phyloP scores from a whole-genome alignment of 2,329 filamentous ascomycete species.

The Didymella pinodella region DNA sequence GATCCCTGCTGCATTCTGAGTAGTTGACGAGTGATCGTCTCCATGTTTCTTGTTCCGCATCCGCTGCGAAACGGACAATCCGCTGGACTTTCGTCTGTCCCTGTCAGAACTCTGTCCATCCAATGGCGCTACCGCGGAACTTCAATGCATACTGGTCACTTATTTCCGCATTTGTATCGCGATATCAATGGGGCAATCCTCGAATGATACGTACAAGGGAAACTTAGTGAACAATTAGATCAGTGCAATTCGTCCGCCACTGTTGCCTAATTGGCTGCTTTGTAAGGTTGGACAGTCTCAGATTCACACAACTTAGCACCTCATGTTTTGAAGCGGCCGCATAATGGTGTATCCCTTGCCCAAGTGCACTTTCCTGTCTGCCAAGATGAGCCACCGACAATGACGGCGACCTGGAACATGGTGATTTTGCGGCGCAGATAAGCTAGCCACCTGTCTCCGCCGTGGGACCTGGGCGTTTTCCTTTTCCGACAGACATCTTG shows the following conservation, averaged over 20 bases:
- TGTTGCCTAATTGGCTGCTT: slow-evolving; percentile 10
- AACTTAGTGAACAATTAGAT: neutral
- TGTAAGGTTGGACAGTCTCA: slow-evolving; percentile 9
- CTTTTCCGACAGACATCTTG: slow-evolving; percentile 18
- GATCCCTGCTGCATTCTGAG: slow-evolving; percentile 29
- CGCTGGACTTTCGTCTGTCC: slow-evolving; percentile 16
- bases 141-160: slow-evolving; percentile 4
- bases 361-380: slow-evolving; percentile 6
- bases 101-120: slow-evolving; percentile 8
- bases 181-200: slow-evolving; percentile 8
- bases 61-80: slow-evolving; percentile 29
- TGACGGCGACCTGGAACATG: slow-evolving; percentile 18
- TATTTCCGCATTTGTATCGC: slow-evolving; percentile 7
- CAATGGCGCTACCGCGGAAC: slow-evolving; percentile 10
- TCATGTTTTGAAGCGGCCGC: slow-evolving; percentile 7
- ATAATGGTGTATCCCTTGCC: slow-evolving; percentile 4
- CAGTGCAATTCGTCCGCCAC: slow-evolving; percentile 7
- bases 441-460: slow-evolving; percentile 18
- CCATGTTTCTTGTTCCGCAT: slow-evolving; percentile 27
- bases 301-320: neutral
- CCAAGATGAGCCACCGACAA: slow-evolving; percentile 13
- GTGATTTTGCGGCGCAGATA: slow-evolving; percentile 14
- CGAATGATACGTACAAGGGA: slow-evolving; percentile 2
- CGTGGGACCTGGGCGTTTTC: slow-evolving; percentile 21
- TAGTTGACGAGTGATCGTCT: slow-evolving; percentile 29